These are phyloP conservation scores for Ilyonectria mors-panacis DNA, from an alignment of 2,329 filamentous ascomycete genomes.

Conservation along the genomic window DNA sequence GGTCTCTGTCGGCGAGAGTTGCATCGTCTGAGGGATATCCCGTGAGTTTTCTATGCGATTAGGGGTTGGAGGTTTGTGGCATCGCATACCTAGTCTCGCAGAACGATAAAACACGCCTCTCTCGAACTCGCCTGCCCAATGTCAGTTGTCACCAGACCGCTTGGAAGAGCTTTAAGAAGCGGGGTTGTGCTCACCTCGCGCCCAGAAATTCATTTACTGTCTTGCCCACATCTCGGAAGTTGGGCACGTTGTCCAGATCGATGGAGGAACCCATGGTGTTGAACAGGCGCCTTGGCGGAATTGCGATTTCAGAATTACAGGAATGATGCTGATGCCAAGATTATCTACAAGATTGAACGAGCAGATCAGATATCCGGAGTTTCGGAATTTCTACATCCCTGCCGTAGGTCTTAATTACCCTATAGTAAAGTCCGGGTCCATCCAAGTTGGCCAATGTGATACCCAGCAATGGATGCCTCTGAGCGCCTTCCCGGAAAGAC, in stretches of 20 bases:
- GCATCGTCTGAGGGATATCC: slow-evolving; percentile 74
- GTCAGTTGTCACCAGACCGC: slow-evolving; percentile 11
- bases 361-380: background rate
- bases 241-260: slow-evolving; percentile 65
- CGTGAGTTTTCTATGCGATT: slow-evolving; percentile 29
- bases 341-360: too few species aligned
- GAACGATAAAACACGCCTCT: slow-evolving; percentile 79
- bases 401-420: background rate
- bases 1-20: slow-evolving; percentile 73
- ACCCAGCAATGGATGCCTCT: background rate
- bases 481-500: background rate
- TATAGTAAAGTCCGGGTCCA: background rate
- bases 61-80: background rate
- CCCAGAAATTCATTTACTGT: slow-evolving; percentile 74
- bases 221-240: slow-evolving; percentile 83
- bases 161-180: background rate
- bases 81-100: slow-evolving; percentile 69
- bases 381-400: background rate
- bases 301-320: background rate
- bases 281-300: background rate
- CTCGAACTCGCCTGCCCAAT: slow-evolving; percentile 63
- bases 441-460: background rate
- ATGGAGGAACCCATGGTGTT: slow-evolving; percentile 34
- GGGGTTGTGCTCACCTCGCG: slow-evolving; percentile 61
- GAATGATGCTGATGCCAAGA: background rate